Conservation (phyloP, 768 basidiomycete species). For the Boletus sp. region DNA sequence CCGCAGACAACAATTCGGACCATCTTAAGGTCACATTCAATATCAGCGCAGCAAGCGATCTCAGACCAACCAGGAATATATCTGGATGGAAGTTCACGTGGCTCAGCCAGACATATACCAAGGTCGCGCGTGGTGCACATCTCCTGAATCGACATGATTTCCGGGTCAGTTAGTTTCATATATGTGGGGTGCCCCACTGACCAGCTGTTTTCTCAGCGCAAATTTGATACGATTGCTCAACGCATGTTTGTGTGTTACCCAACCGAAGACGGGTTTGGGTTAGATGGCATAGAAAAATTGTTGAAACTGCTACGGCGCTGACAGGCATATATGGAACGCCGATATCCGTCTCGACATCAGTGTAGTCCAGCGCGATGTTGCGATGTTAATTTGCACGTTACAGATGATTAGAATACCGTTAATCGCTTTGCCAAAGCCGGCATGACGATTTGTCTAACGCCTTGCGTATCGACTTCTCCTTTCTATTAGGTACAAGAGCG, state of each 20-base stretch:
- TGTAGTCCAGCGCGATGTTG: background rate
- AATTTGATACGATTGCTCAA: conserved; percentile 43
- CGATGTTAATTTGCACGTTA: background rate
- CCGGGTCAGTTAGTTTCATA: conserved; percentile 33
- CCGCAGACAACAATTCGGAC: background rate
- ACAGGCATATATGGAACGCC: background rate
- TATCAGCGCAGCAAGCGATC: conserved; percentile 42
- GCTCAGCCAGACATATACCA: conserved; percentile 43
- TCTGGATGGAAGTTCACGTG: conserved; percentile 47
- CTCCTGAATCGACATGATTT: conserved; percentile 44
- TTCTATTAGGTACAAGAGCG: conserved; percentile 42
- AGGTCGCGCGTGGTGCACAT: conserved; percentile 39
- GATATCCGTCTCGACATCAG: background rate
- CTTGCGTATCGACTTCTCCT: conserved; percentile 38
- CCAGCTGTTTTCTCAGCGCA: conserved; percentile 30
- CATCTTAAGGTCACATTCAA: conserved; percentile 45
- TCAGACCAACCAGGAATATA: conserved; percentile 43
- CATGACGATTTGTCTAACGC: conserved; percentile 41
- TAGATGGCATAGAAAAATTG: conserved; percentile 44
- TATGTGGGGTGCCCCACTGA: background rate
- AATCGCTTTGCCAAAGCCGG: conserved; percentile 35
- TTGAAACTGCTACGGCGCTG: conserved; percentile 36
- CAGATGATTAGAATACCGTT: background rate
- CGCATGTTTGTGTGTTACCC: conserved; percentile 55
- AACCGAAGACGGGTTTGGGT: conserved; percentile 42